phyloP scores from a whole-genome alignment of 1,284 basidiomycete genomes.

The Farysia itapuensis region DNA sequence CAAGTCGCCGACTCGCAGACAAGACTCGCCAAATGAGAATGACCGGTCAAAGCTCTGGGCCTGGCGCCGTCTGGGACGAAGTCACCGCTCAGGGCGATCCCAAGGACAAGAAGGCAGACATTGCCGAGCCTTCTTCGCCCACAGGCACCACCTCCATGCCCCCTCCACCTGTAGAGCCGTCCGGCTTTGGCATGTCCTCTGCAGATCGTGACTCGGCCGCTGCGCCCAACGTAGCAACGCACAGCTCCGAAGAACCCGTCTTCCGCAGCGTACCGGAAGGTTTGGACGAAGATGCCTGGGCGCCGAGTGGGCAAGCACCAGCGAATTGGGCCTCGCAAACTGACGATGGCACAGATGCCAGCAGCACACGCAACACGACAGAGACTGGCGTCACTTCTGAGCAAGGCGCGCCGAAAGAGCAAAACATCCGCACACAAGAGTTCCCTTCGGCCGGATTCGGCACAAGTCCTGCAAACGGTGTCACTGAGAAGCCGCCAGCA shows the following conservation, averaged over 20 bases:
- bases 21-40: constrained; percentile 51
- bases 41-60: constrained; percentile 36
- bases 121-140: constrained; percentile 37
- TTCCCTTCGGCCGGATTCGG: constrained; percentile 21
- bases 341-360: constrained; percentile 24
- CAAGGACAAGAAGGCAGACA: constrained; percentile 34
- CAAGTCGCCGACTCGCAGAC: constrained; percentile 47
- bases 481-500: constrained; percentile 15
- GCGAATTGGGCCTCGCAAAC: constrained; percentile 30
- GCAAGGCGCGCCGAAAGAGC: constrained; percentile 5
- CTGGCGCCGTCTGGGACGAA: constrained; percentile 50
- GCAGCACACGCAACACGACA: constrained; percentile 20
- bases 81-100: constrained; percentile 47
- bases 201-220: constrained; percentile 43
- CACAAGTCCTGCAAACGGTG: constrained; percentile 2
- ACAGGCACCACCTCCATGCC: constrained; percentile 24
- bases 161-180: constrained; percentile 36
- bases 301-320: constrained; percentile 21
- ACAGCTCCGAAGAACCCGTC: constrained; percentile 48
- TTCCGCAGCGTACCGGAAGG: constrained; percentile 48
- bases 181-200: constrained; percentile 39
- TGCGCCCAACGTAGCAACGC: constrained; percentile 52
- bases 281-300: constrained; percentile 47
- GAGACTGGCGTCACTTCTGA: constrained; percentile 15
- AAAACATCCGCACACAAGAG: constrained; percentile 26